Evolutionary conservation across 2,329 filamentous ascomycete genomes (phyloP), one percentile per base, ranked within the genome.

Genomic region (Aspergillus sergii): DNA sequence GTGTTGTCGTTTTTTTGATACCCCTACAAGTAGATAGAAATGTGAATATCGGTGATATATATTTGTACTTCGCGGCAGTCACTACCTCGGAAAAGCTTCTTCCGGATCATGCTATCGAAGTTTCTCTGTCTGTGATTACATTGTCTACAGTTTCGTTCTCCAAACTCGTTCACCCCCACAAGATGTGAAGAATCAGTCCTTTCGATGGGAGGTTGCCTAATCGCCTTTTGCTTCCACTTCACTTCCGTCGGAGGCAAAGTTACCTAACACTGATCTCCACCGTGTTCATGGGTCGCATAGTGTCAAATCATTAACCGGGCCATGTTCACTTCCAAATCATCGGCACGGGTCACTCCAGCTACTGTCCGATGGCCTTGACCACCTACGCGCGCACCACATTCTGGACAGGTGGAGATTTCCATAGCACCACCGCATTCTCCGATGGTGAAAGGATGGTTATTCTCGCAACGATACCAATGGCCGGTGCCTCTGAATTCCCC

Each of bases 391-490:
- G 81, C 80, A 2, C 81, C 83, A 66, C 89, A 92, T 65, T 91
- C 84, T 0, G 89, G 88, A 67, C 90, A 92, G 2, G 73, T 73
- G 1, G 88, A 83, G 21, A 70, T 60, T 72, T 91, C 64, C 86
- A 90, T 89, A 0, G 89, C 86, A 82, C 87, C 86, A 1, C 88
- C 88, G 69, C 88, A 90, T 64, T 91, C 86, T 0, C 88, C 88
- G 36, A 91, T 81, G 0, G 87, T 86, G 66, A 91, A 89, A 3
- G 75, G 77, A 67, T 80, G 77, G 0, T 74, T 71, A 53, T 79
- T 78, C n/a, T 46, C 62, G 62, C 78, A 80, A 59, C 78, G 75
- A 60, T 79, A 84, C 69, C 79, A 82, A 64, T 81, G 80, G 0
- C 88, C 88, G 0, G 82, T 86, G 0, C 84, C 82, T 0, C 58